Evolutionary conservation across 208 protist genomes (phyloP), one percentile per base, ranked within the genome.

Genomic region (Strigomonas culicis): DNA sequence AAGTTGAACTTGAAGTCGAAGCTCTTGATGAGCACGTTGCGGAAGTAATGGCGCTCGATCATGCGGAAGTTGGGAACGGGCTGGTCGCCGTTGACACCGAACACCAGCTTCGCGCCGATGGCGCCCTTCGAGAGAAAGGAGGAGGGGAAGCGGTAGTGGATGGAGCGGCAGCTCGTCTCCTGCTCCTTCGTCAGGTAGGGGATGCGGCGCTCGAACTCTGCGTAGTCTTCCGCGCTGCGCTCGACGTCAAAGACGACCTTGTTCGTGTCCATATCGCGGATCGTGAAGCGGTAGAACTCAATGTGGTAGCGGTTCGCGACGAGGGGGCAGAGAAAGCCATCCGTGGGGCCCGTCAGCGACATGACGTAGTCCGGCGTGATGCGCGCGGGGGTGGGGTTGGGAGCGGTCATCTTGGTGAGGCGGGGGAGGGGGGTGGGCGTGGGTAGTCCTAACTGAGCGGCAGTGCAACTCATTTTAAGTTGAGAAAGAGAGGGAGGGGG

Each of bases 1-100:
- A 99, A 99, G 31, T 92, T 93, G 71, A 99, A 98, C 46, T 74
- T 70, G 62, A 99, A 99, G 76, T 99, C 97, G 73, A 97, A 99
- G 13, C 72, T 84, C 71, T 98, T 97, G 57, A 99, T 77, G 4
- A 99, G 74, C 66, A 69, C 82, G 67, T 97, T 86, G 15, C 92
- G 79, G 73, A 98, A 98, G 77, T 98, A 98, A 76, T 98, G 94
- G 15, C 97, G 92, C 80, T 99, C 97, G 63, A 99, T 98, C 95
- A 99, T 98, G 63, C 96, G 84, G 66, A 99, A 97, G 67, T 84
- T 93, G 43, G 73, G 78, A 2, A 98, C 86, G 3, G 92, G 82
- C 44, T 80, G 70, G 68, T 97, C 75, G 1, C 83, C 77, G 50
- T 93, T 97, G 17, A 98, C 81, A 22, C 80, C 80, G 72, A 98